Evolutionary conservation across 78 protist genomes (phyloP).

Genomic region (Dictyostelium citrinum): DNA sequence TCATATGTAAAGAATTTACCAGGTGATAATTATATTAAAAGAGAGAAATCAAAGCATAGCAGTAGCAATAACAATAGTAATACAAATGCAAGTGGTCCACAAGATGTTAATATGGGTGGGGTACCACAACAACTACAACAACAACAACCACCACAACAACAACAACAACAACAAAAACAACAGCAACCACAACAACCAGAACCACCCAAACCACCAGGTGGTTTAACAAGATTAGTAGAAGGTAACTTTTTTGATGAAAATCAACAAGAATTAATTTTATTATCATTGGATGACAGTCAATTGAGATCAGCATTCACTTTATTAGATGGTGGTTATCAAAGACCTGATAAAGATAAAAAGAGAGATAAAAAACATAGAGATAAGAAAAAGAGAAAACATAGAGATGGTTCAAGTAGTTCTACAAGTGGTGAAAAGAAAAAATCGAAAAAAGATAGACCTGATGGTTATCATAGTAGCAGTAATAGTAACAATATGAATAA

Average conservation of each 20-base stretch:
- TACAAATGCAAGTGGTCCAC: background rate
- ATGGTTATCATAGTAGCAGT: background rate
- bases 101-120: background rate
- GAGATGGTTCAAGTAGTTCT: background rate
- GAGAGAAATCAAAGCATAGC: constrained; percentile 41
- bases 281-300: constrained; percentile 29
- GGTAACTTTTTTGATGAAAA: constrained; percentile 3
- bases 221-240: constrained; percentile 39
- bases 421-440: background rate
- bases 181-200: background rate
- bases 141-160: constrained; percentile 30
- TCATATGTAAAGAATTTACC: constrained; percentile 72
- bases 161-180: constrained; percentile 30
- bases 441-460: background rate
- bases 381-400: constrained; percentile 6
- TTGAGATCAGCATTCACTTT: constrained; percentile 46
- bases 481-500: background rate
- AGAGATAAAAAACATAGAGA: background rate
- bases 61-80: background rate
- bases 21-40: constrained; percentile 72
- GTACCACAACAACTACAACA: background rate
- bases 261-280: constrained; percentile 55
- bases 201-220: background rate
- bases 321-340: constrained; percentile 64
- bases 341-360: constrained; percentile 16